These are phyloP conservation scores for Dictyostelium discoideum DNA, from an alignment of 78 protist species.

Conservation along the genomic window DNA sequence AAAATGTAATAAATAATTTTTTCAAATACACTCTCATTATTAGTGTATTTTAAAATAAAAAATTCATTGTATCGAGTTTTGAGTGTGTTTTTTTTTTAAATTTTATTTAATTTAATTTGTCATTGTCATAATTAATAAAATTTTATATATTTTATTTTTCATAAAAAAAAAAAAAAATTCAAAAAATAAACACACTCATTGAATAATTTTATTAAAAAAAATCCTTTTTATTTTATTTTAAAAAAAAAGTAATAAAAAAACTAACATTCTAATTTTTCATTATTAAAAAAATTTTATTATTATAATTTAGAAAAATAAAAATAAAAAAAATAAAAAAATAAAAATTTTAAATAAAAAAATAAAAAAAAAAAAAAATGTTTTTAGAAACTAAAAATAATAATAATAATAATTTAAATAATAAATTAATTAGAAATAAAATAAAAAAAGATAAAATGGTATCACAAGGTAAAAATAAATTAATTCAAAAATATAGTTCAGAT, in stretches of 20 bases:
- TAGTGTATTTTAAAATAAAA: not conserved
- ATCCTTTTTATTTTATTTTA: not conserved
- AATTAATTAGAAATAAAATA: not conserved
- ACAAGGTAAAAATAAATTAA: conserved; percentile 50
- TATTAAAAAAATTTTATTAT: no score
- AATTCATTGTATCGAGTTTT: not conserved
- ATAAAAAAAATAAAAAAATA: no score
- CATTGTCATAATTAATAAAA: not conserved
- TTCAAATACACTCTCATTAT: not conserved
- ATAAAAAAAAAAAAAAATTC: not conserved
- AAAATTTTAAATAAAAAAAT: no score
- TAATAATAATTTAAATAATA: not conserved
- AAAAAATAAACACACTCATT: no score
- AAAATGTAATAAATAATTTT: not conserved
- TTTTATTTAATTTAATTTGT: not conserved
- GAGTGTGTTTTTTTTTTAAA: not conserved
- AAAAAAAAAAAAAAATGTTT: not conserved
- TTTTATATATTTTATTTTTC: no score
- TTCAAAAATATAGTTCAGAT: conserved; percentile 49
- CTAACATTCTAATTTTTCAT: not conserved
- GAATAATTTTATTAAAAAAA: not conserved
- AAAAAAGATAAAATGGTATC: conserved; percentile 29
- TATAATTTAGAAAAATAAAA: no score
- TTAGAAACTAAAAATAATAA: not conserved
- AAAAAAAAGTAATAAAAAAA: no score